These are phyloP conservation scores for Collybiopsis confluens DNA, from an alignment of 768 basidiomycete species.

Conservation along the genomic window DNA sequence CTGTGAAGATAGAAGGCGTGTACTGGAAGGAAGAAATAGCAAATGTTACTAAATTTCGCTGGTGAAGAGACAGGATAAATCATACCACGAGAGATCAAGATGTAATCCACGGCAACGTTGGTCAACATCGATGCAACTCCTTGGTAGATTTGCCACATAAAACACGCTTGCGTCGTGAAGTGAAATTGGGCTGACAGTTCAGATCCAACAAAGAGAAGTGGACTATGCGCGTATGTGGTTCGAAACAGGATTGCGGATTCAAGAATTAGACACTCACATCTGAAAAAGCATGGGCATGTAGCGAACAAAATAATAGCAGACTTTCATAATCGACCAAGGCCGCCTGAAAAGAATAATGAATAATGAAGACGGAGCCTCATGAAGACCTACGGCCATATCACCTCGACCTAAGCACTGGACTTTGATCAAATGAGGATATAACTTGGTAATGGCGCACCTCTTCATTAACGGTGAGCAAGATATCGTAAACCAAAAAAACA, in stretches of 20 bases:
- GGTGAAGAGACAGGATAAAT: neutral
- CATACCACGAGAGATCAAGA: slow-evolving; percentile 37
- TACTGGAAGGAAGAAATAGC: neutral
- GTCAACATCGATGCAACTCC: neutral
- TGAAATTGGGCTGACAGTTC: slow-evolving; percentile 21
- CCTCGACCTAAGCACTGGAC: neutral
- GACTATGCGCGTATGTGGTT: neutral
- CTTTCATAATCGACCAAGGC: neutral
- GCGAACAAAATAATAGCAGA: slow-evolving; percentile 1
- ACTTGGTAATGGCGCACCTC: neutral
- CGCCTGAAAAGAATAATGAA: neutral
- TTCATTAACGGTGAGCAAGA: neutral
- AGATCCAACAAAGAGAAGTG: neutral
- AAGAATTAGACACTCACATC: neutral
- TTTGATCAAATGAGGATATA: neutral
- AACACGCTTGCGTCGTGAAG: slow-evolving; percentile 36
- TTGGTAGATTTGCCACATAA: slow-evolving; percentile 34
- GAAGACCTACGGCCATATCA: neutral
- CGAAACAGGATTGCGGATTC: neutral
- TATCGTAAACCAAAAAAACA: neutral
- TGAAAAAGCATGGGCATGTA: slow-evolving; percentile 3
- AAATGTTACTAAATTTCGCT: neutral
- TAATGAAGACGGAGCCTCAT: neutral
- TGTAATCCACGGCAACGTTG: slow-evolving; percentile 21
- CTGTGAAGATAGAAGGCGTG: slow-evolving; percentile 6